Percentiles rank a stretch among this genome's conserved stretches.
Evolutionary conservation across 2,329 filamentous ascomycete genomes (phyloP).

Genomic region (Pezicula carpinea): DNA sequence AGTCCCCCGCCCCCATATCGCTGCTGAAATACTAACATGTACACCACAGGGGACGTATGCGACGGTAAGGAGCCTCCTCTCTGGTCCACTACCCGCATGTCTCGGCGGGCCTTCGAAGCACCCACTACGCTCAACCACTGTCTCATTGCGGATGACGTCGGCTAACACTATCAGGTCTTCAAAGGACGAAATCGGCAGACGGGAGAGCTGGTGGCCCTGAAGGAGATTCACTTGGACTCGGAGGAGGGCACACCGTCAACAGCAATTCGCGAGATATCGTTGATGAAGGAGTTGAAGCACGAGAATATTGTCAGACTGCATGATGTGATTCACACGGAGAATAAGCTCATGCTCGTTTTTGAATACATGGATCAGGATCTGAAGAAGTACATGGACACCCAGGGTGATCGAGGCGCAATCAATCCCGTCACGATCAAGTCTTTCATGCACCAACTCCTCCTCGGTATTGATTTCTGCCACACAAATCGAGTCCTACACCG

Average conservation of each 20-base stretch:
- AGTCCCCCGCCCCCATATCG: too few species aligned
- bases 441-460: conserved; percentile 97
- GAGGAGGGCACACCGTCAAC: conserved; percentile 97
- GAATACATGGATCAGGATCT: conserved; percentile 98
- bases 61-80: conserved; percentile 54
- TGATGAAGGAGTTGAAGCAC: conserved; percentile 99
- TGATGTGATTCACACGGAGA: conserved; percentile 99
- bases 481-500: conserved; percentile 94
- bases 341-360: conserved; percentile 99
- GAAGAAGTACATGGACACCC: conserved; percentile 97
- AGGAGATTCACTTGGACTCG: conserved; percentile 97
- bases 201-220: conserved; percentile 91
- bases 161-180: conserved; percentile 67
- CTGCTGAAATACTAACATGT: too few species aligned
- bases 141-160: not conserved
- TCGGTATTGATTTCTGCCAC: conserved; percentile 96
- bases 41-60: conserved; percentile 75
- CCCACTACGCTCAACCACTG: too few species aligned
- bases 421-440: conserved; percentile 92
- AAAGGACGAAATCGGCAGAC: conserved; percentile 97
- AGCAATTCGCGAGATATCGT: conserved; percentile 94
- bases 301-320: conserved; percentile 96
- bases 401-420: conserved; percentile 83
- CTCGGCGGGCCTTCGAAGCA: not conserved
- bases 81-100: not conserved